Conservation (phyloP, 495 filamentous ascomycete genomes). For the Hypoxylon crocopeplum region DNA sequence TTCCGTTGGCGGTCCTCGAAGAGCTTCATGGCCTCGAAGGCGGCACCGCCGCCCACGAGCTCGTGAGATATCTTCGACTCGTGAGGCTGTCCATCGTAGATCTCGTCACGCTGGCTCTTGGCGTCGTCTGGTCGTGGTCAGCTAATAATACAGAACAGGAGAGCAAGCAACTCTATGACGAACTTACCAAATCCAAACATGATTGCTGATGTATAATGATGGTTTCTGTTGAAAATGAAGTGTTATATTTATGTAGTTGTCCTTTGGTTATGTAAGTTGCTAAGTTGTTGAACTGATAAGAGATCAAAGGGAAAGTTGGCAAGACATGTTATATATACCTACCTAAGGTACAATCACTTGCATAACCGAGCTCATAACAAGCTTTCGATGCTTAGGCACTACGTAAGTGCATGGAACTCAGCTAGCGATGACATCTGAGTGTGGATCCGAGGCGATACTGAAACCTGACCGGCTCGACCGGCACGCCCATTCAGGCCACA, state of each 20-base stretch:
- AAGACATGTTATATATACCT: neutral
- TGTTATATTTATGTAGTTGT: neutral
- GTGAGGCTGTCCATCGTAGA: constrained; percentile 62
- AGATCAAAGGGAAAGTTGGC: neutral
- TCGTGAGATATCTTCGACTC: constrained; percentile 75
- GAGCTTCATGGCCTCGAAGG: constrained; percentile 80
- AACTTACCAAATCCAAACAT: constrained; percentile 52
- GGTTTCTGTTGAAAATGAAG: neutral
- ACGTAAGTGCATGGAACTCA: neutral
- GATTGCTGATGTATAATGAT: constrained; percentile 23
- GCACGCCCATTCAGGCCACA: constrained; percentile 11
- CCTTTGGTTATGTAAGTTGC: constrained; percentile 7
- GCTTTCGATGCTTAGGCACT: neutral
- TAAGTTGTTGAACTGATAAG: neutral
- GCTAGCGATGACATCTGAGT: constrained; percentile 22
- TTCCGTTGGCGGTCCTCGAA: constrained; percentile 78
- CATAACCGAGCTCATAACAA: constrained; percentile 5
- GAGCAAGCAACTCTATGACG: neutral
- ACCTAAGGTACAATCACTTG: no score
- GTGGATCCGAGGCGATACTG: constrained; percentile 22
- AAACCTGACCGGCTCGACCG: constrained; percentile 28
- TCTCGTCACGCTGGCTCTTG: constrained; percentile 63
- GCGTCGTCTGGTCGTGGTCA: constrained; percentile 39
- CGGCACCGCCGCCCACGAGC: constrained; percentile 74
- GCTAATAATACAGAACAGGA: neutral